Evolutionary conservation across 202 grass and related monocot species (phyloP), one percentile per base, ranked within the genome.

Genomic region (Zizania palustris): DNA sequence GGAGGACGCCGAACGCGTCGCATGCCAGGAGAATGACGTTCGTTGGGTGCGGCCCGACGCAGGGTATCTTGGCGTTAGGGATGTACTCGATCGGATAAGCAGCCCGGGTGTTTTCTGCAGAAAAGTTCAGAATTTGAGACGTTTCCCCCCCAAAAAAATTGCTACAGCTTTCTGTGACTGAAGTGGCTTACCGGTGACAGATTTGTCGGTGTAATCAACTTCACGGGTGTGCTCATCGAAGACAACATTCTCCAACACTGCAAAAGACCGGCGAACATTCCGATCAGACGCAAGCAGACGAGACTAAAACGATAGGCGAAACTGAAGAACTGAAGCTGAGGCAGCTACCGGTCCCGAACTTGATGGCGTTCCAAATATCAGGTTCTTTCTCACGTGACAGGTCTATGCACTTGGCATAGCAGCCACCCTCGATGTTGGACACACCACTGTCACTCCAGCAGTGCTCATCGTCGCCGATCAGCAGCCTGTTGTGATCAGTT

Each of bases 311-410:
- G 33, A 5, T 14, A 0, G 38, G 11, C 44, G 62, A 44, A 39
- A 63, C 9, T 12, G 76, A 61, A 7, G 5, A 70, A 33, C 4
- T 48, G 6, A 36, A 42, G 48, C 19, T 81, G 1, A 53, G 51
- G 15, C 7, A 40, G 45, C 48, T 85, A 96, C 96, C 96, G 33
- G 96, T 93, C 74, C 96, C 96, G 63, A 99, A 99, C 80, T 99
- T 99, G 65, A 99, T 96, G 74, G 96, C 96, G 43, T 99, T 99
- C 88, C 92, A 99, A 45, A 99, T 99, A 38, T 99, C 96, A 83
- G 96, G 96, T 8, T 99, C 96, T 87, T 99, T 99, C 76, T 99
- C 92, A 63, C 16, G 55, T 0, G 90, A 96, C 38, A 99, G 74
- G 68, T 93, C 92, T 18, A 99, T 91, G 76, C 96, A 99, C 80